Conservation (phyloP, 805 yeast species). For the Nakazawaea holstii region DNA sequence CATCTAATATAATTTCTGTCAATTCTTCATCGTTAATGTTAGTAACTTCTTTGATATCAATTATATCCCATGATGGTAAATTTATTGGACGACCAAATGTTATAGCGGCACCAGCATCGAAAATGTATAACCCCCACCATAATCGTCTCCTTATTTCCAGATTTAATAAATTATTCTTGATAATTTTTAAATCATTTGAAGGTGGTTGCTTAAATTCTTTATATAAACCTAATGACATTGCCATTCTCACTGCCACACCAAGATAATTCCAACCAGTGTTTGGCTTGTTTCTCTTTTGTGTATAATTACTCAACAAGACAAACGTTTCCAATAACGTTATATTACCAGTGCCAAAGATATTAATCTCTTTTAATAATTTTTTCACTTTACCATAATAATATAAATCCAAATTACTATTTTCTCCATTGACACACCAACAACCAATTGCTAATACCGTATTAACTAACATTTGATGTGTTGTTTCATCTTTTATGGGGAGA, state of each 20-base stretch:
- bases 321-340: constrained; percentile 48
- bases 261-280: constrained; percentile 66
- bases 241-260: constrained; percentile 63
- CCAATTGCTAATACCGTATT: constrained; percentile 63
- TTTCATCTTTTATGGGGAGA: constrained; percentile 34
- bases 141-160: constrained; percentile 53
- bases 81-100: constrained; percentile 62
- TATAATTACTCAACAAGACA: constrained; percentile 51
- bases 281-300: constrained; percentile 60
- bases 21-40: constrained; percentile 43
- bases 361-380: constrained; percentile 31
- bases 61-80: constrained; percentile 39
- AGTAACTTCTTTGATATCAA: constrained; percentile 45
- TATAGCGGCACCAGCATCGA: constrained; percentile 59
- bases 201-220: constrained; percentile 41
- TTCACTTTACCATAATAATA: constrained; percentile 53
- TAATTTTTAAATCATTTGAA: constrained; percentile 6
- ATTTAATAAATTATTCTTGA: constrained; percentile 33
- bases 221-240: constrained; percentile 57
- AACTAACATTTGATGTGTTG: constrained; percentile 47
- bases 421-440: constrained; percentile 60
- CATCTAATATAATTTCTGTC: constrained; percentile 17
- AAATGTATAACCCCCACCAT: constrained; percentile 66
- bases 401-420: constrained; percentile 43
- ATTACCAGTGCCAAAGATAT: constrained; percentile 57